Evolutionary conservation across 768 basidiomycete genomes (phyloP).

Genomic region (Termitomyces sp.): DNA sequence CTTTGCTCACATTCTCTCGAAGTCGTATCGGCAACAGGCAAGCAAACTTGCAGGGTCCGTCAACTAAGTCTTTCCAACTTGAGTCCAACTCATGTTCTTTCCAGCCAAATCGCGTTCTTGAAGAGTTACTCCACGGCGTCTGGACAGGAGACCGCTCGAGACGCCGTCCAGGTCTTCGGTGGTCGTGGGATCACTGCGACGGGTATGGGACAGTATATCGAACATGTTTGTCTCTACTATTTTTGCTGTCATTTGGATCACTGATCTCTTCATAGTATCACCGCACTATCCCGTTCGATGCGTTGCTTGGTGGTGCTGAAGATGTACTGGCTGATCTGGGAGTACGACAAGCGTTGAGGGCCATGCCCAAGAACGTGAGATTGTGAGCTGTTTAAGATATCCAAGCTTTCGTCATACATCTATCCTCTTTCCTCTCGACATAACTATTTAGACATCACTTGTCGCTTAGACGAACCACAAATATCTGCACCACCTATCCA

Average conservation of each 20-base stretch:
- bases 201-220: slow-evolving; percentile 74
- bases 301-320: slow-evolving; percentile 68
- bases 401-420: too few species aligned
- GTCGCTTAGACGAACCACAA: too few species aligned
- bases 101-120: slow-evolving; percentile 64
- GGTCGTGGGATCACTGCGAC: slow-evolving; percentile 81
- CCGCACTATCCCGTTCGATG: slow-evolving; percentile 60
- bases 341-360: slow-evolving; percentile 57
- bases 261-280: slow-evolving; percentile 40
- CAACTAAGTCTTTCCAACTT: neutral
- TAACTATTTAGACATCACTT: neutral
- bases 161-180: slow-evolving; percentile 65
- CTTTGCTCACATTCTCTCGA: neutral
- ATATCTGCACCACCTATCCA: neutral
- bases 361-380: slow-evolving; percentile 55
- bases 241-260: neutral
- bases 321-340: slow-evolving; percentile 63
- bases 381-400: slow-evolving; percentile 30
- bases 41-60: slow-evolving; percentile 67
- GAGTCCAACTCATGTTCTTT: neutral
- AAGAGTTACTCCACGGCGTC: slow-evolving; percentile 62
- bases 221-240: slow-evolving; percentile 46
- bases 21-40: slow-evolving; percentile 71
- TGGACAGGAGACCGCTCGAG: slow-evolving; percentile 61
- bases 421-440: neutral